Evolutionary conservation across 306 rosid genomes (phyloP), one percentile per base, ranked within the genome.

Genomic region (Benincasa hispida): DNA sequence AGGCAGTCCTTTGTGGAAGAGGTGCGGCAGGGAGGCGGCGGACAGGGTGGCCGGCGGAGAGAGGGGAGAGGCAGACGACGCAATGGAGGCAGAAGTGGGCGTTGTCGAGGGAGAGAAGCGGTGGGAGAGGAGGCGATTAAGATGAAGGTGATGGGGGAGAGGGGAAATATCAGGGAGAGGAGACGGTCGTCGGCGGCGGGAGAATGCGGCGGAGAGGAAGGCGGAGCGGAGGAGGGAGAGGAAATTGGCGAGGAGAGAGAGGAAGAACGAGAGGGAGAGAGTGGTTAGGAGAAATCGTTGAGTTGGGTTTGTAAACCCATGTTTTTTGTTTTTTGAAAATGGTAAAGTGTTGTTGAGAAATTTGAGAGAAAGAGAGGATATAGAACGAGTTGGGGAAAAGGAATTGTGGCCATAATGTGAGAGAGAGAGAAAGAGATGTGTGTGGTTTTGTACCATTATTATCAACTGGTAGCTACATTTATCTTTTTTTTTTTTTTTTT

Each of bases 251-350:
- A 91, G 51, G 32, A 86, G 78, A 11, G 90, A 90, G 37, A 93
- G 35, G 32, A 91, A 56, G 0, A 93, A 79, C n/a, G 8, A 93
- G 79, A 0, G 98, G 98, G 83, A 93, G 87, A 11, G 98, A 93
- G 58, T 86, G 97, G 4, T 92, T n/a, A 90, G 60, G 96, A 90
- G 76, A 93, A 88, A 82, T 93, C 97, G 86, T 84, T 83, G 75
- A 93, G 70, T 70, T 93, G 91, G 84, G 76, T 88, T 28, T 88
- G 97, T 54, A 93, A 77, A 6, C 98, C 97, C 98, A 92, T 86
- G n/a, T n/a, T n/a, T n/a, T n/a, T n/a, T n/a, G n/a, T n/a, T n/a
- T 47, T 1, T 15, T 14, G 18, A 50, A 50, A 50, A 45, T 41
- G 14, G 5, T 2, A 32, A 39, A 19, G 0, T 45, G 45, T 45